Base-by-base conservation (phyloP, 2,329 filamentous ascomycete genomes). In the Tolypocladium tropicale region DNA sequence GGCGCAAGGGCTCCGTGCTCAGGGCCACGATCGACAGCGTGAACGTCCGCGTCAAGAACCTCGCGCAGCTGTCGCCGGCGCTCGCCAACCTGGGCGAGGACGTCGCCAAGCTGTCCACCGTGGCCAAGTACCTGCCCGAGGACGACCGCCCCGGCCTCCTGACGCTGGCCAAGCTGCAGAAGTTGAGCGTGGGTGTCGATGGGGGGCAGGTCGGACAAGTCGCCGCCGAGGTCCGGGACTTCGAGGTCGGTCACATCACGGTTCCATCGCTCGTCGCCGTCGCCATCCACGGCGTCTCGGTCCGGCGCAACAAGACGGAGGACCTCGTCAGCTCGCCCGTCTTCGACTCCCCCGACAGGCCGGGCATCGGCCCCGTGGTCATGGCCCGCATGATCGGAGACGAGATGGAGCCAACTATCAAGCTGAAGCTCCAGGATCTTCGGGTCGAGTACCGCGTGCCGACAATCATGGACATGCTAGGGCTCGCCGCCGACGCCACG, bases 71-170 rank as follows among this genome's bases (percentile, higher is more conserved):
- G 18, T 76, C 81, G 11, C 56, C 56, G 11, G 81, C 82, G 46
- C 76, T 99, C 16, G 82, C 86, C 9, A 79, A 80, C 12, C 78
- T 99, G 10, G 86, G 82, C 0, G 85, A 89, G 60, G 94, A 99
- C 64, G 69, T 97, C 52, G 80, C 86, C 6, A 90, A 88, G 61
- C 76, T 99, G 6, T 89, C 91, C 0, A 92, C 85, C 0, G 90
- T 99, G 30, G 83, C 93, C 7, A 97, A 96, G 67, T 97, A 97
- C 68, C 78, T 99, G 2, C 93, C 94, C 0, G 93, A 99, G 63
- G 94, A 99, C 70, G 93, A 99, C 64, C 83, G 92, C 2, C 94
- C 94, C 2, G 94, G 94, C 0, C 76, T 97, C 23, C 76, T 99
- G 39, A 91, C 86, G 0, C 76, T 99, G 39, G 77, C 80, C 0